A percentile compares a stretch with the other conserved stretches of the same genome.
These are phyloP conservation scores for Chlamydomonas urium DNA, from an alignment of 139 green algal genomes.

Conservation along the genomic window DNA sequence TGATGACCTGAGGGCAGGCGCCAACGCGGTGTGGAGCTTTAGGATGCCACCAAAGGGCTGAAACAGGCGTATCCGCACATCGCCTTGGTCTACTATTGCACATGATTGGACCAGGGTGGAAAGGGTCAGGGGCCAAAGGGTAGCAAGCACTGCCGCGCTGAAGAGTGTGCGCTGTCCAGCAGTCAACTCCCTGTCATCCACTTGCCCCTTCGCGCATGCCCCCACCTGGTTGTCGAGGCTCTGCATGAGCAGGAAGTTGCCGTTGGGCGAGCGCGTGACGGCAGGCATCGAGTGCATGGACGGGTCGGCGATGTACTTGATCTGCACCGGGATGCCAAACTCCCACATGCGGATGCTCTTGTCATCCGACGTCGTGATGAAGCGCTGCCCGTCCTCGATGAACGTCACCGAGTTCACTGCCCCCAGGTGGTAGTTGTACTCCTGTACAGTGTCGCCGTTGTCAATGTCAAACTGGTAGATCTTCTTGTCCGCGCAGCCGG, in stretches of 20 bases:
- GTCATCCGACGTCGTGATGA: conserved; percentile 90
- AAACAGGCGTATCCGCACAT: background rate
- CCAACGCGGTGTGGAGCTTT: too few species aligned
- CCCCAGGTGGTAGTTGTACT: conserved; percentile 97
- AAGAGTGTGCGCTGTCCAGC: too few species aligned
- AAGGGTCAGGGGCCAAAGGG: too few species aligned
- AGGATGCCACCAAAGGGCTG: background rate
- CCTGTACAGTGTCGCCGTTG: conserved; percentile 78
- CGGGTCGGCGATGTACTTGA: conserved; percentile 93
- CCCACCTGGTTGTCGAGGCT: conserved; percentile 58
- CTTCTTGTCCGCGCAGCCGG: conserved; percentile 91
- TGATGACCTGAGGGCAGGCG: too few species aligned
- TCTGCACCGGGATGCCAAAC: conserved; percentile 92
- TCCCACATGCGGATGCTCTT: conserved; percentile 98
- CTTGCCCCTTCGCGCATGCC: too few species aligned
- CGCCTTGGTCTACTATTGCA: too few species aligned
- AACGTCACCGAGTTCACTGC: conserved; percentile 98
- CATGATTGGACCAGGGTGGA: too few species aligned
- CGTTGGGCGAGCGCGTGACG: conserved; percentile 67
- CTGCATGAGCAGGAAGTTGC: conserved; percentile 69
- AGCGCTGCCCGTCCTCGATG: conserved; percentile 82
- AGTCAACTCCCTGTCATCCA: too few species aligned
- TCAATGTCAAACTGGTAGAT: conserved; percentile 90
- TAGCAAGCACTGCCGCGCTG: too few species aligned
- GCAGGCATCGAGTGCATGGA: conserved; percentile 93